Base-by-base conservation (phyloP, 371 early-diverging fungal species). In the Syncephalastrum sp. region DNA sequence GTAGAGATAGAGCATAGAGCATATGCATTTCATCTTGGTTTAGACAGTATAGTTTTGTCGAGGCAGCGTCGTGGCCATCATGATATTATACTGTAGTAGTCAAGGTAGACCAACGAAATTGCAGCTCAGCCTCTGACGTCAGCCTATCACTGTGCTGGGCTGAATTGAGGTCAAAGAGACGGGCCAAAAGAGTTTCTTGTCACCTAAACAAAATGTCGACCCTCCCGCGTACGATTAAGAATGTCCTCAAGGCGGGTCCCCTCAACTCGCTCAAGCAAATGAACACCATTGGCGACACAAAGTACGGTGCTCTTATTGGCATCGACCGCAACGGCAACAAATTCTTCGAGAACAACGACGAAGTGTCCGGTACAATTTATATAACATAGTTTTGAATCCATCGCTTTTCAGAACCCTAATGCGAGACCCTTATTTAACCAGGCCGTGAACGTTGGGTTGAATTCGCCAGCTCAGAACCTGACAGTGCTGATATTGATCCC, bases 361-460 rank as follows among this genome's bases (percentile, higher is more conserved):
- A 96, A 80, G 80, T 91, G 66, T 90, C 82, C 41, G 85, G 90
- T 87, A 69, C 63, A 72, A 68, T 27, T 7, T 4, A 38, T 23
- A 6, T 24, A 46, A 2, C 21, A 21, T 21, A 21, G 21, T 21
- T 19, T 8, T n/a, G 17, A 53, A 53, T 24, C 42, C 42, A 45
- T 15, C 19, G 21, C 16, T 21, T 19, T 25, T 8, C 21, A 5
- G 10, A 16, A 58, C 13, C 15, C 17, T 41, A 27, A 21, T 45
- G 51, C 38, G 16, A 45, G 24, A 24, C 24, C 24, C 8, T 55
- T 50, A 33, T 47, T 43, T 42, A 21, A 44, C 41, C 64, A 87
- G 85, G 82, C 57, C 94, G 97, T 74, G 93, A 90, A 70, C 90
- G 97, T 59, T 97, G 97, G 97, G 90, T 93, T 53, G 72, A 93